Base-by-base conservation (phyloP, 306 rosid genomes). In the Inga oerstediana region DNA sequence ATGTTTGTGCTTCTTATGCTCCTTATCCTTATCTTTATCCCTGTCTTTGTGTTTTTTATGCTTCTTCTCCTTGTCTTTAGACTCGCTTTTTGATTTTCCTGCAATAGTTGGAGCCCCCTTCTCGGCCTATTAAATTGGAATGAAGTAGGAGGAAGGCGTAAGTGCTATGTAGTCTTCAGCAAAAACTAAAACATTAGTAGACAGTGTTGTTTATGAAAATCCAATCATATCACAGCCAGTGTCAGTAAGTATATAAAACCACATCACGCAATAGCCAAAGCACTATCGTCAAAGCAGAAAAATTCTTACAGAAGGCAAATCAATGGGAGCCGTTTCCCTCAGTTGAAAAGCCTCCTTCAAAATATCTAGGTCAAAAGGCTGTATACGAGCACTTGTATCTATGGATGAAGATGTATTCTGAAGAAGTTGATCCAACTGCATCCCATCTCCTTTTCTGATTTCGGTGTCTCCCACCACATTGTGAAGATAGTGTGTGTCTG, bases 391-490 rank as follows among this genome's bases (percentile, higher is more conserved):
- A 87, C 84, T 96, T 46, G 92, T 86, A 48, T 93, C 97, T 86
- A 93, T 90, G 30, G 86, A 73, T 79, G 85, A 89, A n/a, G 92
- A 88, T 61, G 94, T 82, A 67, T 86, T 92, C 88, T 91, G 97
- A 81, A 92, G 88, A 83, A 96, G 99, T 81, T 96, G 97, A 92
- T 91, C 96, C 83, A 96, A 89, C 76, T 96, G 98, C 98, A 96
- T 96, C 79, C 99, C 99, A 74, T 96, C 98, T 75, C 99, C 99
- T 91, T 94, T 96, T 85, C 99, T 90, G 72, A 94, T 85, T 85
- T 96, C 99, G 39, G 97, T 90, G 89, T 96, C 99, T 84, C 98
- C 99, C 74, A 92, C 98, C 76, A 94, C 93, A 84, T 90, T 91
- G 85, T 92, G 92, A 79, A 92, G 89, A 89, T 96, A 96, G 81